These are phyloP conservation scores for Triticum monococcum DNA, from an alignment of 176 grass and related monocot genomes.

Conservation along the genomic window DNA sequence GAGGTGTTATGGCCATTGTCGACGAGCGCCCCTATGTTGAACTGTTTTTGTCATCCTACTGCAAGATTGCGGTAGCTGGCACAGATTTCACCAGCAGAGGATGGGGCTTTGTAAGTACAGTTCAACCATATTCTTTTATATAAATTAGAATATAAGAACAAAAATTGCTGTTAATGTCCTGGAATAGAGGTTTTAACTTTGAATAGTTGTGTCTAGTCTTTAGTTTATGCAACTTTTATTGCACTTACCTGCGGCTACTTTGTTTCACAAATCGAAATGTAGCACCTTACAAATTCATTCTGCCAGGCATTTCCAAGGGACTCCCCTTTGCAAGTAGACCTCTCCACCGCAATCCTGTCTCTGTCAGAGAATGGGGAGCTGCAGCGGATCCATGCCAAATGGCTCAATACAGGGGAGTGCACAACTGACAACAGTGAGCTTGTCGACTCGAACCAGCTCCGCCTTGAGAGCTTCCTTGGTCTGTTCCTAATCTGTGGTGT, in stretches of 20 bases:
- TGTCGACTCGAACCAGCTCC: slow-evolving; percentile 65
- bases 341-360: slow-evolving; percentile 85
- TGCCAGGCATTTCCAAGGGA: slow-evolving; percentile 84
- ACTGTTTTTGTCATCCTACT: slow-evolving; percentile 62
- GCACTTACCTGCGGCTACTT: slow-evolving; percentile 7
- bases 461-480: slow-evolving; percentile 77
- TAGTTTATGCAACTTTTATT: background rate
- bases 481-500: slow-evolving; percentile 79
- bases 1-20: slow-evolving; percentile 82
- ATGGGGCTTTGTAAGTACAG: slow-evolving; percentile 95
- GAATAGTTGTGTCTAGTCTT: background rate
- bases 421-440: slow-evolving; percentile 38
- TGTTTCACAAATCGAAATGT: background rate
- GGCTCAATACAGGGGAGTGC: slow-evolving; percentile 50
- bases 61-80: slow-evolving; percentile 71
- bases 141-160: slow-evolving; percentile 10
- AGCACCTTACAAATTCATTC: slow-evolving; percentile 35
- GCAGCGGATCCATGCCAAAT: slow-evolving; percentile 91
- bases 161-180: background rate
- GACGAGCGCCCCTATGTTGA: slow-evolving; percentile 87
- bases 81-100: slow-evolving; percentile 86
- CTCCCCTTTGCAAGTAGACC: slow-evolving; percentile 70
- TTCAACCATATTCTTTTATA: background rate
- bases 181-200: background rate
- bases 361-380: slow-evolving; percentile 87